Evolutionary conservation across 805 yeast genomes (phyloP), one percentile per base, ranked within the genome.

Genomic region (Zygotorulaspora danielsina): DNA sequence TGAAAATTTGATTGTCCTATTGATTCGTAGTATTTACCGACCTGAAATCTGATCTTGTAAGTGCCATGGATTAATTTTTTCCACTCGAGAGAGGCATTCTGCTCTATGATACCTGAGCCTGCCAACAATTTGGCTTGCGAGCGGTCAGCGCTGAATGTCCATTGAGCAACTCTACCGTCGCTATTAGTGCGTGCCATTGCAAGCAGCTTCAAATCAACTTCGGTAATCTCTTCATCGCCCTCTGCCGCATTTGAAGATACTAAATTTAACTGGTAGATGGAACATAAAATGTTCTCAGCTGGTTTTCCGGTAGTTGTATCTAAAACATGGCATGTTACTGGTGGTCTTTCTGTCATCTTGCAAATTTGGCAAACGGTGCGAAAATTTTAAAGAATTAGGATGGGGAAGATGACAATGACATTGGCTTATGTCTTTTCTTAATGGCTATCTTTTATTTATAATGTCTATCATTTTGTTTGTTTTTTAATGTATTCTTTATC

Each of bases 241-340:
- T 36, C 46, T 4, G 24, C 12, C 10, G 41, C 13, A 10, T 22
- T 20, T 39, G 17, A 59, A 44, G 36, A 35, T 6, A 45, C 44
- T 5, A 58, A 48, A 4, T 50, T 54, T 3, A 67, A 40, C 21
- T 44, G 48, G 54, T 67, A 76, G 25, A 83, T 64, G 19, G 79
- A 79, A 55, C 93, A 85, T 2, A 70, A 64, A n/a, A 89, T 89
- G n/a, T 70, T 72, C 0, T 65, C 57, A 1, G 96, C 96, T 1
- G 97, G 97, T 44, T 69, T 72, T 1, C 97, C 97, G 6, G 70
- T 63, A 7, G 84, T 79, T 5, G 96, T 88, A 55, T 89, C 96
- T 16, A 89, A 69, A 7, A 89, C 76, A 60, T 89, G 97, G 65
- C 97, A 89, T 2, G 96, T 88, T 27, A 88, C 76, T 31, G 90